Conservation (phyloP, 2,329 filamentous ascomycete genomes). For the Didymella exigua region DNA sequence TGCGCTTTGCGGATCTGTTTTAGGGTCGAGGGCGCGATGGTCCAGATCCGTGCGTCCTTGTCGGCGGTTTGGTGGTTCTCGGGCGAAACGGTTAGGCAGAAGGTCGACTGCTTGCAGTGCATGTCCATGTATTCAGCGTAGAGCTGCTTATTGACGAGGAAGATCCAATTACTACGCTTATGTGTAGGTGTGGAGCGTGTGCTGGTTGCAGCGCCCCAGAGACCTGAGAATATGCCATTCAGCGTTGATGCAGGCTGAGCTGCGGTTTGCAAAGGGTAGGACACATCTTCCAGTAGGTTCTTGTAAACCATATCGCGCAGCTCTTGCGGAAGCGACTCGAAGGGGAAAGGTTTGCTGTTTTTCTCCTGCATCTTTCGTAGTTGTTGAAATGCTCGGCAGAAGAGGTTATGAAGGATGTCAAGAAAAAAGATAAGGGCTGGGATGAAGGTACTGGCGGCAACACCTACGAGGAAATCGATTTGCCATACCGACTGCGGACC, state of each 20-base stretch:
- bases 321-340: conserved; percentile 40
- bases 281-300: conserved; percentile 38
- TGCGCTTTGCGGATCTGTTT: conserved; percentile 33
- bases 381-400: conserved; percentile 16
- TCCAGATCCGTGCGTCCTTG: conserved; percentile 33
- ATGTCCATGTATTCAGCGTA: conserved; percentile 44
- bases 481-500: background rate
- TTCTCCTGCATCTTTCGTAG: conserved; percentile 30
- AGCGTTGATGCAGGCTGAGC: conserved; percentile 18
- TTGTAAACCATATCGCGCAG: conserved; percentile 43
- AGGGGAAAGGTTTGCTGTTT: conserved; percentile 32
- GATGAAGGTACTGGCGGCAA: background rate
- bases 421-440: conserved; percentile 10
- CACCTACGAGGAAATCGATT: background rate
- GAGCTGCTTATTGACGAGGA: conserved; percentile 31
- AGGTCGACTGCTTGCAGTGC: conserved; percentile 38
- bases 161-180: conserved; percentile 7
- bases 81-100: conserved; percentile 41
- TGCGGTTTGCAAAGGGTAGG: conserved; percentile 32
- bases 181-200: background rate
- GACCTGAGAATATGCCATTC: conserved; percentile 24
- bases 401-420: conserved; percentile 18
- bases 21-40: conserved; percentile 30
- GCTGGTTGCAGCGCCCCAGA: background rate
- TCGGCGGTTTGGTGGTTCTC: conserved; percentile 32